Evolutionary conservation across 2,329 filamentous ascomycete species (phyloP).

Genomic region (Monilinia fructigena): DNA sequence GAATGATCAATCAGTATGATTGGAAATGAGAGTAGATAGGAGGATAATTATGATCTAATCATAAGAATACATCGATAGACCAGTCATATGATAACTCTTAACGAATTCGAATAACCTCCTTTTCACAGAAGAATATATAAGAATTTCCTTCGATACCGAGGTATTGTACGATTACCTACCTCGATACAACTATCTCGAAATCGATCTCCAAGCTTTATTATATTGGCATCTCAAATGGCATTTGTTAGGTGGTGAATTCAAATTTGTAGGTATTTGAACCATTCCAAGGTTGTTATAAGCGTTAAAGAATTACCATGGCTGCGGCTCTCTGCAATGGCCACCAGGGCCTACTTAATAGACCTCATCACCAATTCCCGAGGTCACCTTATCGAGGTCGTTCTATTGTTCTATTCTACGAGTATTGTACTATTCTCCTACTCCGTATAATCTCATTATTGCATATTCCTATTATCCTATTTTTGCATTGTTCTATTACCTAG

Average conservation of each 20-base stretch:
- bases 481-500: too few species aligned
- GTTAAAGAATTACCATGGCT: neutral
- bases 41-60: neutral
- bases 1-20: too few species aligned
- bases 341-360: too few species aligned
- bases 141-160: neutral
- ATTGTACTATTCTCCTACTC: too few species aligned
- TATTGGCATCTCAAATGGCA: neutral
- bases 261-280: neutral
- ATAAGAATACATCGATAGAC: neutral
- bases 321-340: too few species aligned
- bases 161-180: too few species aligned
- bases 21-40: neutral
- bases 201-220: neutral
- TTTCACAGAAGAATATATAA: neutral
- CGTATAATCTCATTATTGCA: too few species aligned
- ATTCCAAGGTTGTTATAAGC: neutral
- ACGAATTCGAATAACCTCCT: too few species aligned
- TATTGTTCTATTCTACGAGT: too few species aligned
- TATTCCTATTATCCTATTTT: too few species aligned
- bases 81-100: neutral
- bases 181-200: neutral
- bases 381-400: too few species aligned
- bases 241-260: neutral
- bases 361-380: too few species aligned